Conservation (phyloP, 805 yeast species). For the Saccharomycopsis babjevae region DNA sequence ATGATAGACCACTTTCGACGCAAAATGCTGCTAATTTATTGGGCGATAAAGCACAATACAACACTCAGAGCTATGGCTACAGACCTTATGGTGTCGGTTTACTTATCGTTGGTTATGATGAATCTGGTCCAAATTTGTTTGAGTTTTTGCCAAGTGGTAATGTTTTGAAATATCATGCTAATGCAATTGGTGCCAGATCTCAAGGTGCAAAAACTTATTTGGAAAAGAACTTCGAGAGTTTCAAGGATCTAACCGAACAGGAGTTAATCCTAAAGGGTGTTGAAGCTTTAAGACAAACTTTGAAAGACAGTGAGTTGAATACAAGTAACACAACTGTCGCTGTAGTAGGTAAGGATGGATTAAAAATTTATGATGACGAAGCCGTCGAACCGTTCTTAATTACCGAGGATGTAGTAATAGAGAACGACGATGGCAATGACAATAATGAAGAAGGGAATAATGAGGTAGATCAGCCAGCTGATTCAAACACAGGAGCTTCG, state of each 20-base stretch:
- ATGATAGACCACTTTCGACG: conserved; percentile 74
- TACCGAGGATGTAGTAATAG: neutral
- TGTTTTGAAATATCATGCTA: conserved; percentile 80
- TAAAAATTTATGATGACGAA: conserved; percentile 78
- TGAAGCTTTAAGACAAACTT: conserved; percentile 84
- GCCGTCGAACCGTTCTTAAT: conserved; percentile 39
- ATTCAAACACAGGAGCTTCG: neutral
- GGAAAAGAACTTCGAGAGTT: conserved; percentile 72
- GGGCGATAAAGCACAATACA: conserved; percentile 94
- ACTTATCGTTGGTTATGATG: conserved; percentile 82
- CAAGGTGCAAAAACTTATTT: conserved; percentile 96
- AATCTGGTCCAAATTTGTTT: conserved; percentile 84
- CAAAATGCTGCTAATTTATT: conserved; percentile 74
- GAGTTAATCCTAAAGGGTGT: conserved; percentile 78
- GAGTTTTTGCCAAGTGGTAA: conserved; percentile 97
- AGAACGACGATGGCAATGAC: neutral
- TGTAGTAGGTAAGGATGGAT: conserved; percentile 77
- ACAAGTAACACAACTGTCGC: conserved; percentile 81
- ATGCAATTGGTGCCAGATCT: conserved; percentile 97
- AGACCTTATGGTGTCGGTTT: conserved; percentile 98
- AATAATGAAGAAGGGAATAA: neutral
- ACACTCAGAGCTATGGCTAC: conserved; percentile 91
- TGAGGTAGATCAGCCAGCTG: neutral
- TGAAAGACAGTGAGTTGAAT: conserved; percentile 89
- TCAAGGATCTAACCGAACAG: conserved; percentile 51